Evolutionary conservation across 176 grass and related monocot species (phyloP).

Genomic region (Microstegium vimineum): DNA sequence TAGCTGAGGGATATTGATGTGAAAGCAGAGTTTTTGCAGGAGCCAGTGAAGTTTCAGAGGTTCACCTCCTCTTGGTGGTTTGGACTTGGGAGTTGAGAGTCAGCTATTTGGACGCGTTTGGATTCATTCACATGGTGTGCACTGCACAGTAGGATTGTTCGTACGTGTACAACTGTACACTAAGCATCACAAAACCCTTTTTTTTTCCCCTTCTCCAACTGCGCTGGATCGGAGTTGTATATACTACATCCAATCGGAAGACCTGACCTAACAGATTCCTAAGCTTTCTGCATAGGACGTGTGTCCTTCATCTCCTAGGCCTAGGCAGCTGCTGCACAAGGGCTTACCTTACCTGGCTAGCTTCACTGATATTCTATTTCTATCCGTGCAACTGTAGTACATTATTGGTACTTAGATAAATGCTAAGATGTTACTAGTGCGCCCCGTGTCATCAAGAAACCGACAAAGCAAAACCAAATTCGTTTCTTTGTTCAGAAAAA

Average conservation of each 20-base stretch:
- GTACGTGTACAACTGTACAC: slow-evolving; percentile 8
- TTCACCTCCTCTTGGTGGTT: neutral
- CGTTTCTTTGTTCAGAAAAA: neutral
- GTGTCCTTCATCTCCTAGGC: slow-evolving; percentile 35
- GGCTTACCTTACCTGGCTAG: slow-evolving; percentile 20
- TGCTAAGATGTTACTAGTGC: neutral
- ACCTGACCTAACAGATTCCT: slow-evolving; percentile 37
- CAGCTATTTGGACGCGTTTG: too few species aligned
- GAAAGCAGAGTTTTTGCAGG: neutral
- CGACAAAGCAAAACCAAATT: neutral
- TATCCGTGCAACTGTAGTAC: neutral
- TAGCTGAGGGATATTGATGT: too few species aligned
- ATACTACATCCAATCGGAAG: slow-evolving; percentile 8
- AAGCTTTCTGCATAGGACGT: slow-evolving; percentile 28
- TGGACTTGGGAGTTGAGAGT: too few species aligned
- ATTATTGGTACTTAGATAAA: neutral
- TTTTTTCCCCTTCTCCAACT: neutral
- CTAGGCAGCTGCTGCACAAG: neutral
- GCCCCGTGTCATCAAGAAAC: slow-evolving; percentile 10
- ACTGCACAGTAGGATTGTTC: slow-evolving; percentile 22
- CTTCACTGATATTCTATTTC: slow-evolving; percentile 13
- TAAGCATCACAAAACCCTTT: slow-evolving; percentile 8
- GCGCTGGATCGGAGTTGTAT: neutral
- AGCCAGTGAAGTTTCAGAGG: neutral
- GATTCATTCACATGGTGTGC: slow-evolving; percentile 27